Evolutionary conservation across 2,329 filamentous ascomycete genomes (phyloP).

Genomic region (Diaporthe helianthi): DNA sequence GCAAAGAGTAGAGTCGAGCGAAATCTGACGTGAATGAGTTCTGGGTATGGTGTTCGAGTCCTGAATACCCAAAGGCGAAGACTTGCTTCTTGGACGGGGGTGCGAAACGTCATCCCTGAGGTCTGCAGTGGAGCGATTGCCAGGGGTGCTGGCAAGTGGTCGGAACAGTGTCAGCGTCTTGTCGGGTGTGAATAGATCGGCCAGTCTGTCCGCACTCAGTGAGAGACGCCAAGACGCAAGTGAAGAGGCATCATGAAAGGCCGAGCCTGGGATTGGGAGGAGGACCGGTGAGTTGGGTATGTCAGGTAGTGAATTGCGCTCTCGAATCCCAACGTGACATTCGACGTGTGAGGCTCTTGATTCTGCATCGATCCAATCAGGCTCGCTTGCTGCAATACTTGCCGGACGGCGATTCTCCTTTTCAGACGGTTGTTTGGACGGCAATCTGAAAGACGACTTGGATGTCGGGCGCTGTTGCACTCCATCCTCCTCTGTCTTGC

Average conservation of each 20-base stretch:
- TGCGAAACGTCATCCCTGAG: background rate
- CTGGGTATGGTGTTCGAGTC: background rate
- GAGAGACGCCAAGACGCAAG: slow-evolving; percentile 37
- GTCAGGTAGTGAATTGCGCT: slow-evolving; percentile 34
- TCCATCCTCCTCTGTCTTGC: slow-evolving; percentile 4
- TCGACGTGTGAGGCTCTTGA: slow-evolving; percentile 6
- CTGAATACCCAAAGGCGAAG: slow-evolving; percentile 2
- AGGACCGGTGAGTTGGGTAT: slow-evolving; percentile 33
- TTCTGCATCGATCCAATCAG: slow-evolving; percentile 8
- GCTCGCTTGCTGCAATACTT: slow-evolving; percentile 2
- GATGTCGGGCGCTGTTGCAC: slow-evolving; percentile 18
- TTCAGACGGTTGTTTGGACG: slow-evolving; percentile 8
- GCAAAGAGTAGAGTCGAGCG: slow-evolving; percentile 14
- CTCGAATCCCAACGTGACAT: slow-evolving; percentile 27
- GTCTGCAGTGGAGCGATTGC: background rate
- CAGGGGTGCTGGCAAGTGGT: slow-evolving; percentile 10
- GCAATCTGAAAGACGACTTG: background rate
- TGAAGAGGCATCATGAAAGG: slow-evolving; percentile 34
- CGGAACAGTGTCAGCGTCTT: background rate
- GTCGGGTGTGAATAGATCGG: slow-evolving; percentile 16
- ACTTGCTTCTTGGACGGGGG: slow-evolving; percentile 20
- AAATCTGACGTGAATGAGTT: slow-evolving; percentile 8
- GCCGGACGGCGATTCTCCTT: slow-evolving; percentile 7
- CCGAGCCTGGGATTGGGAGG: slow-evolving; percentile 3
- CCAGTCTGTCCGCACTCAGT: slow-evolving; percentile 27